Base-by-base conservation (phyloP, 75 land plant genomes). In the Selaginella moellendorffii region DNA sequence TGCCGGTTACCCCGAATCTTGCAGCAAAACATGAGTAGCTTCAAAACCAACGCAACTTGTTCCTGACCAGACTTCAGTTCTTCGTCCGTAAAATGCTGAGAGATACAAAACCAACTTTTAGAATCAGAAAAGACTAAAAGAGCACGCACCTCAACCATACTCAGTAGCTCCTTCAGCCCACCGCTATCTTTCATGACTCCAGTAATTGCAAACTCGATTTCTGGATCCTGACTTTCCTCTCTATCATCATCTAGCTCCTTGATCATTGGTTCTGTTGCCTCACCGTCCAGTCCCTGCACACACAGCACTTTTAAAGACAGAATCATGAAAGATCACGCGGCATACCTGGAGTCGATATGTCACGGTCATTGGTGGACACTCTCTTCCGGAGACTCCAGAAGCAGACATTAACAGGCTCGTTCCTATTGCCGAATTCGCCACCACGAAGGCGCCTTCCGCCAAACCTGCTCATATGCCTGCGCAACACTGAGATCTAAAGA, bases 271-370 rank as follows among this genome's bases (percentile, higher is more conserved):
- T 92, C 98, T 23, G 98, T 92, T 20, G 98, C 98, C 74, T 92
- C 98, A 60, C 98, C 98, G 79, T 92, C 98, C 42, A 92, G 65
- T 22, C 98, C 98, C 98, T 92, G 68, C n/a, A n/a, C n/a, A n/a
- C n/a, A n/a, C n/a, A n/a, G n/a, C 12, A 63, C 2, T 10, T 8
- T 12, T 2, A 28, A 8, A 18, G 1, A 54, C 26, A 24, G 26
- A 66, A 26, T 2, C 2, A 54, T 25, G 23, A 9, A 5, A 1
- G 18, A 54, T 24, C 59, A 24, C 26, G 30, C 26, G n/a, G n/a
- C 82, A 54, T 66, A 88, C 98, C 96, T 92, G 98, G 60, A 92
- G 86, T 25, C 98, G 69, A 67, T 92, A 92, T 30, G 98, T 92
- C 27, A 92, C 85, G 24, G 80, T 88, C 98, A 92, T 92, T 27